Base-by-base conservation (phyloP, 805 yeast genomes). In the Alloascoidea hylecoeti region DNA sequence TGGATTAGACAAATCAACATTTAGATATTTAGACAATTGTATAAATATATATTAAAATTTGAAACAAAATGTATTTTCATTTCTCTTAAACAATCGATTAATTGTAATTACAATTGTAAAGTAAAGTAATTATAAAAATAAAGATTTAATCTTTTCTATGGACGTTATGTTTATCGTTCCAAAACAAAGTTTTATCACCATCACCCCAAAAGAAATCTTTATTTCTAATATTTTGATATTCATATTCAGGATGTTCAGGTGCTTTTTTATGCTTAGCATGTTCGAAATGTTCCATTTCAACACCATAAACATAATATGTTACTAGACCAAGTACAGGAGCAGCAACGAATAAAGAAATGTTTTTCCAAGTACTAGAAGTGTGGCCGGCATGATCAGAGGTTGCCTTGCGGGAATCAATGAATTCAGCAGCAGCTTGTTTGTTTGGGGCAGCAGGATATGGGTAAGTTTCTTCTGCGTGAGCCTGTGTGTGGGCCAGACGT, bases 171-270 rank as follows among this genome's bases (percentile, higher is more conserved):
- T 75, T 81, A 38, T 83, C 70, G 70, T 85, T 85, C 98, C 98
- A 92, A 81, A 92, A 92, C 57, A 80, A 66, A 45, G 97, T 85
- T 74, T 83, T 78, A 71, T 88, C 95, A 59, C 98, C 97, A 58
- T 92, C 89, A 57, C 98, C 98, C 97, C 97, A 92, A 79, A 86
- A 89, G 74, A 74, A 89, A 58, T 81, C 78, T 61, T 75, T 78
- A 57, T 60, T 58, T 75, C 97, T 84, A 51, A 86, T 61, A 72
- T 92, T 92, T 71, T 80, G 88, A 75, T 75, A 92, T 52, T 78
- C 88, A 68, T 83, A 83, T 63, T 81, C 92, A 44, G 60, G 65
- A 50, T 79, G 89, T 58, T 88, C 96, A 23, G 85, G 60, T 41
- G 84, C 65, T 51, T 67, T 66, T 30, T 43, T 46, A 53, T 77